Conservation (phyloP, 2,329 filamentous ascomycete species). For the Magnaporthiopsis rhizophila region DNA sequence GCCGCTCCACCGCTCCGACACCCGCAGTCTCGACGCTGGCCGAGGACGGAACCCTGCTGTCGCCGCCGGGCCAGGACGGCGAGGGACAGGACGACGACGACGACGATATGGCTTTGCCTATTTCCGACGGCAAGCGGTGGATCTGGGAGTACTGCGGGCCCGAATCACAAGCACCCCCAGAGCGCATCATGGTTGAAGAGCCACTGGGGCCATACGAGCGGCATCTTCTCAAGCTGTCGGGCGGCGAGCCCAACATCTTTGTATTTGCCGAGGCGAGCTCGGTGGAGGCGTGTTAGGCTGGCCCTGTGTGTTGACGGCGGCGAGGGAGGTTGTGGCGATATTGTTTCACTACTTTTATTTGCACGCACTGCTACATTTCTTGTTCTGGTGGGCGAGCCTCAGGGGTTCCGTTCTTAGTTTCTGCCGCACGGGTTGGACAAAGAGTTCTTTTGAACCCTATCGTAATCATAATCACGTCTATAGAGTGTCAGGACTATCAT, state of each 20-base stretch:
- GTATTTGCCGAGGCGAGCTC: constrained; percentile 27
- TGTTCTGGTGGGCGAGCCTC: not conserved
- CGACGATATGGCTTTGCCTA: not conserved
- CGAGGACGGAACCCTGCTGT: not conserved
- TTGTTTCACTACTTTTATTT: not conserved
- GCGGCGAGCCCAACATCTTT: constrained; percentile 34
- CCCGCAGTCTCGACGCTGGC: not conserved
- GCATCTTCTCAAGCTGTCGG: constrained; percentile 36
- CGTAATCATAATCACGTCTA: not conserved
- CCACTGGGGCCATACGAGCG: constrained; percentile 44
- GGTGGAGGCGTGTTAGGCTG: not conserved
- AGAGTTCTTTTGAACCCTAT: not conserved
- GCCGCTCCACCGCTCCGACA: not conserved
- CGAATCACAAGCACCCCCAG: constrained; percentile 30
- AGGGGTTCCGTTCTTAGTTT: not conserved
- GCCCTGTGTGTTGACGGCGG: not conserved
- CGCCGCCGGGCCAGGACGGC: not conserved
- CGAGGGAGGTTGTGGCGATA: not conserved
- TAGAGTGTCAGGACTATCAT: not conserved
- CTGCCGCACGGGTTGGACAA: not conserved
- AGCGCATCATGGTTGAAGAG: constrained; percentile 42
- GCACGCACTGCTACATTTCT: not conserved
- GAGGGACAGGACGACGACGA: not conserved
- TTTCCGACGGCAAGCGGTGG: constrained; percentile 26
- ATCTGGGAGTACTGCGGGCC: constrained; percentile 45